phyloP scores from a whole-genome alignment of 441 rosid genomes.

The Arabidopsis lyrata region DNA sequence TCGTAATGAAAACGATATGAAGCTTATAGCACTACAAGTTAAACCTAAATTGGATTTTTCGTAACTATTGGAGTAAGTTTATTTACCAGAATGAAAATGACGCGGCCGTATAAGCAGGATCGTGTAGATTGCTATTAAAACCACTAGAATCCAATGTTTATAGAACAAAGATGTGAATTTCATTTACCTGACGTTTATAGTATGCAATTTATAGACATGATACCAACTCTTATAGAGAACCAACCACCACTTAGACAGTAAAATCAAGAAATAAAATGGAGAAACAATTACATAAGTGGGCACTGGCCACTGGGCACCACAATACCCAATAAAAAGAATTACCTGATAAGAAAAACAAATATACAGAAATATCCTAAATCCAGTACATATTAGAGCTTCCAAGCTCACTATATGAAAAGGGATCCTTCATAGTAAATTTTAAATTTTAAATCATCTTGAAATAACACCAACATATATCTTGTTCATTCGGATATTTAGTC shows the following conservation, averaged over 20 bases:
- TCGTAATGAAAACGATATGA: background rate
- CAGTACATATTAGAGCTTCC: no score
- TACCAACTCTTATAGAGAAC: slow-evolving; percentile 10
- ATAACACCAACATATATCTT: background rate
- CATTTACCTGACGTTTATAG: slow-evolving; percentile 37
- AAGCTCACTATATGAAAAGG: no score
- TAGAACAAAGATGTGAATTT: slow-evolving; percentile 28
- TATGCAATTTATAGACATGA: slow-evolving; percentile 23
- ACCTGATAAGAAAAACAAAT: no score
- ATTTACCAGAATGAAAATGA: slow-evolving; percentile 27
- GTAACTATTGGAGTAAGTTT: slow-evolving; percentile 10
- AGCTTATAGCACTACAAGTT: slow-evolving; percentile 27
- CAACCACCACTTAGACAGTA: background rate
- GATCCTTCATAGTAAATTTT: no score
- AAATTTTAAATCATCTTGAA: no score
- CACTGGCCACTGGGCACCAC: background rate
- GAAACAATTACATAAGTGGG: background rate
- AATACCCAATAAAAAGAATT: background rate
- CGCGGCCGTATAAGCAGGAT: slow-evolving; percentile 14
- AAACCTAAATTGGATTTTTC: slow-evolving; percentile 22
- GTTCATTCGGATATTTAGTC: background rate
- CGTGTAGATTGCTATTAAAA: slow-evolving; percentile 6
- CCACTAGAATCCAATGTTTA: slow-evolving; percentile 1
- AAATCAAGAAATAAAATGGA: slow-evolving; percentile 1
- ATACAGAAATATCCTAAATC: no score